Evolutionary conservation across 768 basidiomycete genomes (phyloP).

Genomic region (Suillus weaverae): DNA sequence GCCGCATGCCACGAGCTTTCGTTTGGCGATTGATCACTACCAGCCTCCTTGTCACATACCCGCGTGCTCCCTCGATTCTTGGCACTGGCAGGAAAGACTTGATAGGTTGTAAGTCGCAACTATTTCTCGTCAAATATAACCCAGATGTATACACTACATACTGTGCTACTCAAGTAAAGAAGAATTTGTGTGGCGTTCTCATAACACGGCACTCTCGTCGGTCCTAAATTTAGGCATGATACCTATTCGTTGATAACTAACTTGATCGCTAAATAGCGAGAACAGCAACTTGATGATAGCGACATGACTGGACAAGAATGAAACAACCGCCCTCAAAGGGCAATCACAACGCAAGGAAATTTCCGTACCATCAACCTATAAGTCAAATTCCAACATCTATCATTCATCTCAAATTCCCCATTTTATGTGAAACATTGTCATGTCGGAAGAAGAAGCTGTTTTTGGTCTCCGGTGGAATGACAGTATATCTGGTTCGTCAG

Average conservation of each 20-base stretch:
- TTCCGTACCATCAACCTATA: not conserved
- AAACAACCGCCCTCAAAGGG: not conserved
- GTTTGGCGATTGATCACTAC: not conserved
- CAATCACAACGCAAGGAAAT: not conserved
- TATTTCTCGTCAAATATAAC: not conserved
- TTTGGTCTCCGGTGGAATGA: not conserved
- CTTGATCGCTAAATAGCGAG: not conserved
- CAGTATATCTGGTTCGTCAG: not conserved
- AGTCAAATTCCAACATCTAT: not conserved
- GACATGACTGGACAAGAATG: not conserved
- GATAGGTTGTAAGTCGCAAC: not conserved
- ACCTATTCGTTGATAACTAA: not conserved
- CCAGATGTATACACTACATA: not conserved
- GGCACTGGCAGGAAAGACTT: not conserved
- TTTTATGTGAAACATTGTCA: not conserved
- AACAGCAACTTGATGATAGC: not conserved
- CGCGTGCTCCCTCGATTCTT: not conserved
- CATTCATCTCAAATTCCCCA: not conserved
- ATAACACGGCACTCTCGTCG: not conserved
- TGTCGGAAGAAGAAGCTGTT: not conserved
- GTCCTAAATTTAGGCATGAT: not conserved
- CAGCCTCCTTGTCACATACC: not conserved
- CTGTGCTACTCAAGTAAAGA: not conserved
- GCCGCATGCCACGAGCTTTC: not conserved
- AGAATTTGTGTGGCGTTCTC: not conserved